Evolutionary conservation across 2,329 filamentous ascomycete genomes (phyloP).

Genomic region (Fusarium oligoseptatum): DNA sequence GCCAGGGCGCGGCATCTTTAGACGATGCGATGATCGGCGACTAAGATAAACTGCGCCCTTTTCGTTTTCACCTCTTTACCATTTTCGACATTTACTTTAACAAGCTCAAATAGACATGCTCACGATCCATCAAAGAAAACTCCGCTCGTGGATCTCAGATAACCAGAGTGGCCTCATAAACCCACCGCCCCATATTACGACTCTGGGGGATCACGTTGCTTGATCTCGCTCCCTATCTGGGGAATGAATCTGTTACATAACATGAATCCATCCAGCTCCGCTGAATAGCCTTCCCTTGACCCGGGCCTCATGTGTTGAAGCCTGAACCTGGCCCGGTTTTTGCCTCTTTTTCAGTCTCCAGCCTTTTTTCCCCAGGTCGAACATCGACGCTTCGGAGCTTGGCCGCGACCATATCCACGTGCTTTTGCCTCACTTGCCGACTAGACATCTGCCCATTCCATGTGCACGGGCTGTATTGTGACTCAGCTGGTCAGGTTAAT

Average conservation of each 20-base stretch:
- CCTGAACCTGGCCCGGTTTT: constrained; percentile 6
- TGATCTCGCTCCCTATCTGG: constrained; percentile 21
- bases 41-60: background rate
- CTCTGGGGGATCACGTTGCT: constrained; percentile 24
- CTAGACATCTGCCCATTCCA: background rate
- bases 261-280: constrained; percentile 24
- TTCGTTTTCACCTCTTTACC: background rate
- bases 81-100: background rate
- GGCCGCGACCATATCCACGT: background rate
- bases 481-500: background rate
- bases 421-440: background rate
- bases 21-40: background rate
- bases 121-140: background rate
- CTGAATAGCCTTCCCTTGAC: constrained; percentile 34
- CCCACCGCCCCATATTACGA: constrained; percentile 1
- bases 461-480: background rate
- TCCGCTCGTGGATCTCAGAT: constrained; percentile 3
- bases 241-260: constrained; percentile 37
- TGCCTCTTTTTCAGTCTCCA: background rate
- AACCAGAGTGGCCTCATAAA: constrained; percentile 5
- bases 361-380: constrained; percentile 10
- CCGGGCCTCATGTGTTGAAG: constrained; percentile 21
- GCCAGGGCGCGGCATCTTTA: background rate
- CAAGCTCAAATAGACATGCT: background rate
- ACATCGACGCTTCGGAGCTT: background rate